Conservation (phyloP, 257 asterid species). For the Solanum sparsipilum region DNA sequence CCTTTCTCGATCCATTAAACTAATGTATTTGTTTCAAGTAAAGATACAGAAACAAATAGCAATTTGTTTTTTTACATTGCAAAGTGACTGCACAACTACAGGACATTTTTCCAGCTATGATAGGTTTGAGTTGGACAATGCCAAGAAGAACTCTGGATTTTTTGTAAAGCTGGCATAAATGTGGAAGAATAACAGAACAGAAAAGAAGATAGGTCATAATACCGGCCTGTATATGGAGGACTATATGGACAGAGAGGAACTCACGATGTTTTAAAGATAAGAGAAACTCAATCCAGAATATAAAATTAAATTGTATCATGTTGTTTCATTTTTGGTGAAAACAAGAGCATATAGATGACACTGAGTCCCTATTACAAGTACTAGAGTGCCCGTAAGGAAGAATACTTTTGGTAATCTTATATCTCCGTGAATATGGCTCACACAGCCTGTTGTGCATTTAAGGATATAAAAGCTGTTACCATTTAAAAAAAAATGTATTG, state of each 20-base stretch:
- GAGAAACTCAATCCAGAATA: neutral
- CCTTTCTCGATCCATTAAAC: neutral
- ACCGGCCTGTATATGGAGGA: neutral
- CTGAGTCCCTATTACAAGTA: neutral
- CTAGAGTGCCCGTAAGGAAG: neutral
- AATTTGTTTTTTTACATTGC: neutral
- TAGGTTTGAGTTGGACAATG: neutral
- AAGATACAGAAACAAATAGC: neutral
- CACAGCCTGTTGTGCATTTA: neutral
- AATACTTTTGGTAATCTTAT: neutral
- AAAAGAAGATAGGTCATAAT: neutral
- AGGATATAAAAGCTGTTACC: neutral
- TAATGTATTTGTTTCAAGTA: neutral
- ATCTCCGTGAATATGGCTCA: neutral
- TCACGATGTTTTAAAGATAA: neutral
- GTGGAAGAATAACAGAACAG: neutral
- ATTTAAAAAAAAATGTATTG: neutral
- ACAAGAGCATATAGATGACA: neutral
- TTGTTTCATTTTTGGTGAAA: neutral
- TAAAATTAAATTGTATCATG: neutral
- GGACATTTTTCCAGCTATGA: neutral
- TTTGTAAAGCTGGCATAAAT: neutral
- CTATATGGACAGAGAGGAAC: neutral
- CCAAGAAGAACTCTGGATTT: neutral
- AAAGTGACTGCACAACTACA: neutral